These are phyloP conservation scores for Malus sylvestris DNA, from an alignment of 306 rosid species.

Conservation along the genomic window DNA sequence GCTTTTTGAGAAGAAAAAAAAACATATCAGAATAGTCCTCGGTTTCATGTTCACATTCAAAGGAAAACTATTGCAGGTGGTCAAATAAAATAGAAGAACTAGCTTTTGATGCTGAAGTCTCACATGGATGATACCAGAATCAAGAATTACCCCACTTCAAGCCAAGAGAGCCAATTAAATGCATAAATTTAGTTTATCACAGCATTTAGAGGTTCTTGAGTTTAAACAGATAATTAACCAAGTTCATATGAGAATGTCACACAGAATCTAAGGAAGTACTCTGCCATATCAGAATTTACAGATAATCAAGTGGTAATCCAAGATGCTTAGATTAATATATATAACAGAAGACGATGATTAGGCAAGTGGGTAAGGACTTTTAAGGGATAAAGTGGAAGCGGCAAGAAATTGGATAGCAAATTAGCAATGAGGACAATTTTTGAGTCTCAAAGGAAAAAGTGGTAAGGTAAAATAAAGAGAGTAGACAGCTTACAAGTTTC, in stretches of 20 bases:
- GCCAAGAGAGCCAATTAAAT: not conserved
- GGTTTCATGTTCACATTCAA: not conserved
- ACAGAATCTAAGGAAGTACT: not conserved
- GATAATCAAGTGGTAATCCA: not conserved
- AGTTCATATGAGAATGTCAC: not conserved
- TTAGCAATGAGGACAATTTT: not conserved
- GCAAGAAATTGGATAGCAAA: not conserved
- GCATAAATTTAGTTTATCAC: not conserved
- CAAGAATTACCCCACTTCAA: not conserved
- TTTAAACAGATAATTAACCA: not conserved
- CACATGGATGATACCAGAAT: not conserved
- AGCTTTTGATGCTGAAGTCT: not conserved
- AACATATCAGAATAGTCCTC: not conserved
- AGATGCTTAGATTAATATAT: not conserved
- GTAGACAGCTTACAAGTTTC: constrained; percentile 63
- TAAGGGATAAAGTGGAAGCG: not conserved
- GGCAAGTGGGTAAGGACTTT: not conserved
- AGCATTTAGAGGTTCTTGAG: not conserved
- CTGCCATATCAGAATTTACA: not conserved
- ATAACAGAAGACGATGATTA: not conserved
- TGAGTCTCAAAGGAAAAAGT: not conserved
- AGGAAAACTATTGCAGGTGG: not conserved
- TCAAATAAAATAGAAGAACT: not conserved
- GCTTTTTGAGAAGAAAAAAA: constrained; percentile 8
- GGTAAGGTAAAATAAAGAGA: not conserved